Evolutionary conservation across 2,329 filamentous ascomycete genomes (phyloP), one percentile per base, ranked within the genome.

Genomic region (Diaporthe caulivora): DNA sequence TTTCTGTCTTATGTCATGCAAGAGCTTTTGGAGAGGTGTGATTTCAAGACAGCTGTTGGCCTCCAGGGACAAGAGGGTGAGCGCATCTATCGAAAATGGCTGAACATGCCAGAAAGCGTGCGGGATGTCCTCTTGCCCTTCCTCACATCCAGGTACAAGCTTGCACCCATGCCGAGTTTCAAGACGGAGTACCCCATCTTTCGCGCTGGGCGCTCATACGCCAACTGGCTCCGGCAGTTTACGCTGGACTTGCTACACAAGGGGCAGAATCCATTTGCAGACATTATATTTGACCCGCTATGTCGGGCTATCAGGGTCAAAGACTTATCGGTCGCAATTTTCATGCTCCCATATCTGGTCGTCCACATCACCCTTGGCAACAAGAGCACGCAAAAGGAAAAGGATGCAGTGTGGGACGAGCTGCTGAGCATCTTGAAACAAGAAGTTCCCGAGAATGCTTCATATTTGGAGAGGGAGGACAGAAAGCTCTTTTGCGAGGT

Each of bases 1-100:
- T 98, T 97, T 80, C 87, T 99, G 24, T 96, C 96, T 1, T 99
- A 94, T 82, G 94, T 93, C 2, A 98, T 99, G 92, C 97, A 99
- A 82, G 93, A 97, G 78, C 88, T 98, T 53, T 88, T 98, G 4
- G 92, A 92, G 57, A 91, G 92, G 77, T 94, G 93, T 79, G 92
- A 93, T 37, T 92, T 98, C 79, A 91, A 87, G 73, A 85, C 88
- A 15, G 90, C 88, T 0, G 87, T 86, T 68, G 81, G 81, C 40
- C 82, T 82, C 80, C 81, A 84, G 49, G 83, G 84, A 4, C 81
- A 76, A 26, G 89, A 91, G 37, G 86, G 87, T 15, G 89, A 88
- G 64, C 86, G 89, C 3, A 88, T 92, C 34, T 93, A 92, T 79
- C 86, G 89, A 71, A 93, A 94, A 80, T 99, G 95, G 94, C 85